These are phyloP conservation scores for Triangularia verruculosa DNA, from an alignment of 2,329 filamentous ascomycete genomes.

Conservation along the genomic window DNA sequence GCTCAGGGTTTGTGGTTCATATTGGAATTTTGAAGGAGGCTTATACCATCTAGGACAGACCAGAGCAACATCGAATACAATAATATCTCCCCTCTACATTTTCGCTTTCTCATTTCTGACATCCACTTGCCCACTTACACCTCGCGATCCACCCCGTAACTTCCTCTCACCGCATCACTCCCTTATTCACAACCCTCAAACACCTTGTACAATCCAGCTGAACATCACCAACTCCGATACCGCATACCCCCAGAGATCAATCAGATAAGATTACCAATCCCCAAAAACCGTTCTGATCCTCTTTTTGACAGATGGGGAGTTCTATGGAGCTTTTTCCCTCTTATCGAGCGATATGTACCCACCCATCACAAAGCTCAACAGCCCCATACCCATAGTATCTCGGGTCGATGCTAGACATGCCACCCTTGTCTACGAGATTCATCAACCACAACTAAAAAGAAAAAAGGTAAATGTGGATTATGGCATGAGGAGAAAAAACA, in stretches of 20 bases:
- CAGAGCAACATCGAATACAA: not conserved
- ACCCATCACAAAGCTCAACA: not conserved
- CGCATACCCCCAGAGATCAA: not conserved
- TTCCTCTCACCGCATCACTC: no score
- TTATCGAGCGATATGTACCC: not conserved
- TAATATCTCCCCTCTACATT: not conserved
- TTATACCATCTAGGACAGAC: not conserved
- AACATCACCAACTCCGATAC: not conserved
- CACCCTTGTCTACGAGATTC: not conserved
- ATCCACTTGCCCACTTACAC: not conserved
- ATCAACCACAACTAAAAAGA: not conserved
- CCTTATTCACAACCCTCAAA: no score
- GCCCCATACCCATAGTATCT: not conserved
- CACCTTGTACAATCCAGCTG: no score
- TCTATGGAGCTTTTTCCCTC: not conserved
- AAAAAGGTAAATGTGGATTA: not conserved
- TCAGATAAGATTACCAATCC: not conserved
- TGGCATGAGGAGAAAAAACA: not conserved
- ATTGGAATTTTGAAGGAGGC: conserved; percentile 60
- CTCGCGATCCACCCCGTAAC: not conserved
- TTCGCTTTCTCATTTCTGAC: not conserved
- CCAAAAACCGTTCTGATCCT: not conserved
- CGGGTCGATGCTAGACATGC: not conserved
- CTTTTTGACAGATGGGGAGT: not conserved
- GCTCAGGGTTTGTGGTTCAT: conserved; percentile 79